These are phyloP conservation scores for Chlorociboria aeruginascens DNA, from an alignment of 495 filamentous ascomycete species.

Conservation along the genomic window DNA sequence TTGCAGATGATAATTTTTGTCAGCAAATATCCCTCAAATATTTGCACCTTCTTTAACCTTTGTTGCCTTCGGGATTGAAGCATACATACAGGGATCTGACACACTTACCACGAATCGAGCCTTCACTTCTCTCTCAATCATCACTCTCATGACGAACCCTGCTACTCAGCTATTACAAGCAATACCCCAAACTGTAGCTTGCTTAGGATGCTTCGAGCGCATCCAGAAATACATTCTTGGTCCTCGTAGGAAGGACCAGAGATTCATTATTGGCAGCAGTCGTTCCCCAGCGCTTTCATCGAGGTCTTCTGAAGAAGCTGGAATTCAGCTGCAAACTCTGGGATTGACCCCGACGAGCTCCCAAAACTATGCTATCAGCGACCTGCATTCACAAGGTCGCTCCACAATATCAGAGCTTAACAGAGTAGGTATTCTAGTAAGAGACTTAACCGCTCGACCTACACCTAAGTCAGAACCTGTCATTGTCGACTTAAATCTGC, in stretches of 20 bases:
- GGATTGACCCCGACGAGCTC: not conserved
- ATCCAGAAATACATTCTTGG: constrained; percentile 22
- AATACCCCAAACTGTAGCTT: constrained; percentile 14
- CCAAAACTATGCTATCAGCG: not conserved
- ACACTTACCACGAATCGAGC: constrained; percentile 12
- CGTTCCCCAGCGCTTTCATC: not conserved
- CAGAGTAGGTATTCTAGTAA: constrained; percentile 19
- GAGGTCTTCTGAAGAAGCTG: not conserved
- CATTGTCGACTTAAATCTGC: no score
- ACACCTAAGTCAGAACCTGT: no score
- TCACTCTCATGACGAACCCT: constrained; percentile 24
- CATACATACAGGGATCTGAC: constrained; percentile 2
- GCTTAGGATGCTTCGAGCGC: constrained; percentile 22
- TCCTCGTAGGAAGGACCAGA: not conserved
- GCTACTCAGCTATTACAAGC: constrained; percentile 19
- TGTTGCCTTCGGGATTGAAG: constrained; percentile 22
- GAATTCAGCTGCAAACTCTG: not conserved
- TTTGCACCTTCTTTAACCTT: constrained; percentile 28
- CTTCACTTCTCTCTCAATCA: constrained; percentile 26
- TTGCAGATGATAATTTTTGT: not conserved
- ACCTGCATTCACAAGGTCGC: not conserved
- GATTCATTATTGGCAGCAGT: no score
- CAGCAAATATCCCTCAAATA: constrained; percentile 11
- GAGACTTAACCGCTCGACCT: not conserved
- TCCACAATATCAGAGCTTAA: not conserved